Percentiles rank a stretch among this genome's conserved stretches.
Conservation (phyloP, 1,284 basidiomycete genomes). For the Irpex rosettiformis region DNA sequence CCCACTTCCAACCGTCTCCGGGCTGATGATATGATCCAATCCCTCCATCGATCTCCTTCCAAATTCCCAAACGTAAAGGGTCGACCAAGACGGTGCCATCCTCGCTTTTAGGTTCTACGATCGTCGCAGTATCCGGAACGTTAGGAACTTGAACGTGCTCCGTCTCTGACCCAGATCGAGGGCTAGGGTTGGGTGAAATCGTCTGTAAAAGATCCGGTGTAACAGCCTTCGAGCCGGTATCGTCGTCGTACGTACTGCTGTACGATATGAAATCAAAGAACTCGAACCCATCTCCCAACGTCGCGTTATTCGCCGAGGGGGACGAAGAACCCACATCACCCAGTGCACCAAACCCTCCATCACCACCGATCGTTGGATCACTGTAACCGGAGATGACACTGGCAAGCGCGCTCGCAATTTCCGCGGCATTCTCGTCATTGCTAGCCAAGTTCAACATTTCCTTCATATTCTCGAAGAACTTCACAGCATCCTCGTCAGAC, state of each 20-base stretch:
- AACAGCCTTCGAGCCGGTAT: conserved; percentile 50
- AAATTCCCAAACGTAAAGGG: conserved; percentile 52
- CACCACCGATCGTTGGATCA: conserved; percentile 32
- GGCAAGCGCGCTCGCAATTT: conserved; percentile 58
- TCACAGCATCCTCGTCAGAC: conserved; percentile 60
- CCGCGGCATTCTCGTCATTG: conserved; percentile 42
- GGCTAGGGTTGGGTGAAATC: conserved; percentile 73
- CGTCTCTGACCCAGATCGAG: conserved; percentile 59
- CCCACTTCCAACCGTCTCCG: conserved; percentile 67
- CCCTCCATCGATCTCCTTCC: conserved; percentile 72
- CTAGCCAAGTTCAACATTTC: conserved; percentile 53
- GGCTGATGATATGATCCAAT: conserved; percentile 66
- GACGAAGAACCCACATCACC: conserved; percentile 13
- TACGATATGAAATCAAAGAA: conserved; percentile 70
- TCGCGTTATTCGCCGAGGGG: conserved; percentile 4
- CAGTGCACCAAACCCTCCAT: conserved; percentile 19
- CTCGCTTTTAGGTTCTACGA: conserved; percentile 24
- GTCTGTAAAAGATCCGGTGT: conserved; percentile 69
- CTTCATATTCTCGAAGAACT: conserved; percentile 60
- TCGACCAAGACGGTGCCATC: conserved; percentile 33
- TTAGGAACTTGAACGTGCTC: conserved; percentile 41
- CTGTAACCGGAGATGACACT: conserved; percentile 40
- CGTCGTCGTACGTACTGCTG: conserved; percentile 46
- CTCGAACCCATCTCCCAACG: conserved; percentile 21
- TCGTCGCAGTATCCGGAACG: conserved; percentile 25